A percentile compares a stretch with the other conserved stretches of the same genome.
These are phyloP conservation scores for Hymenoscyphus fructigenus DNA, from an alignment of 2,329 filamentous ascomycete species.

Conservation along the genomic window DNA sequence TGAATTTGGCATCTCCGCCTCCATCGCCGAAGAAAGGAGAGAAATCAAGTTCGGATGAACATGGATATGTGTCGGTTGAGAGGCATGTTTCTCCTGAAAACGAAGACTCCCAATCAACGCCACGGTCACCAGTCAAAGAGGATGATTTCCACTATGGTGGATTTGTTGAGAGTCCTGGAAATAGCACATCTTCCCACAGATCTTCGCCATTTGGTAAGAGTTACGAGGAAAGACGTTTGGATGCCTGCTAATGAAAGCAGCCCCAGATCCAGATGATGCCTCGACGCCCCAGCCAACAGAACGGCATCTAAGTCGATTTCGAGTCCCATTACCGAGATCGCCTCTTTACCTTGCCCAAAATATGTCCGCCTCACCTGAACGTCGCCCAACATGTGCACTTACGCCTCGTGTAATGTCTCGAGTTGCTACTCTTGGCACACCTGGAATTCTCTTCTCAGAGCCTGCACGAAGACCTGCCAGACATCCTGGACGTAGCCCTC, in stretches of 20 bases:
- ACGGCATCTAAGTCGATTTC: conserved; percentile 15
- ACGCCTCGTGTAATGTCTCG: conserved; percentile 29
- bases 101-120: not conserved
- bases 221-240: not conserved
- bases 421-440: conserved; percentile 29
- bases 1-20: not conserved
- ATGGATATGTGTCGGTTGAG: not conserved
- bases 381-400: conserved; percentile 23
- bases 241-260: not conserved
- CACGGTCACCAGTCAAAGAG: conserved; percentile 23
- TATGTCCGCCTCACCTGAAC: conserved; percentile 35
- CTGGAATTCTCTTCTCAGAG: conserved; percentile 35
- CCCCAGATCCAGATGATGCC: conserved; percentile 28
- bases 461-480: conserved; percentile 30
- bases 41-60: conserved; percentile 3
- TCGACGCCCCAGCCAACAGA: conserved; percentile 31
- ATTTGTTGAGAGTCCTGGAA: conserved; percentile 28
- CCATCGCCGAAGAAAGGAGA: not conserved
- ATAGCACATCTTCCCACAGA: conserved; percentile 15
- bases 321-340: conserved; percentile 33
- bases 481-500: conserved; percentile 16
- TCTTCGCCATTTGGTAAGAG: conserved; percentile 25
- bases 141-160: conserved; percentile 35
- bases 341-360: conserved; percentile 37
- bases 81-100: conserved; percentile 11